These are phyloP conservation scores for Mortierella alpina DNA, from an alignment of 192 early-diverging fungal species.

Conservation along the genomic window DNA sequence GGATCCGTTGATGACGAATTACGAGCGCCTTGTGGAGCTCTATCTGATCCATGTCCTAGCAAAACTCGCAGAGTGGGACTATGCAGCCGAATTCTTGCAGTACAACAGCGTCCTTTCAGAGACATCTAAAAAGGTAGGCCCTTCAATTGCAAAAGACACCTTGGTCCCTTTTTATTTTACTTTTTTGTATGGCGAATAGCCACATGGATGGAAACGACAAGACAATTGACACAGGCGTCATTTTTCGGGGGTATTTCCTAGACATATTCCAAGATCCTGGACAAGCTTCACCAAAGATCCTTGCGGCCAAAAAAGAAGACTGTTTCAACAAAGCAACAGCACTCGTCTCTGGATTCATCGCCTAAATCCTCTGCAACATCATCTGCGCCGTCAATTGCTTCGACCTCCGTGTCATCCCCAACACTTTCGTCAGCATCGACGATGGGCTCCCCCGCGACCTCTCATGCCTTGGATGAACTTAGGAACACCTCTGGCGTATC, in stretches of 20 bases:
- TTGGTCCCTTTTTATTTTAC: background rate
- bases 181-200: background rate
- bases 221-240: too few relatives aligned
- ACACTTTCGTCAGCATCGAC: slow-evolving; percentile 27
- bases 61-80: slow-evolving; percentile 54
- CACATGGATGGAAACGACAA: background rate
- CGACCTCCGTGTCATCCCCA: slow-evolving; percentile 38
- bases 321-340: background rate
- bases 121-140: slow-evolving; percentile 44
- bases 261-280: slow-evolving; percentile 39
- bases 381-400: slow-evolving; percentile 13
- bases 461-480: slow-evolving; percentile 5
- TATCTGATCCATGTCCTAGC: slow-evolving; percentile 56
- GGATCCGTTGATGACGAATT: slow-evolving; percentile 54
- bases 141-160: background rate
- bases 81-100: slow-evolving; percentile 46
- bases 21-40: slow-evolving; percentile 54
- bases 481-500: background rate
- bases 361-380: slow-evolving; percentile 11
- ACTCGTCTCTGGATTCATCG: background rate
- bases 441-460: slow-evolving; percentile 4
- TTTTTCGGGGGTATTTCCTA: background rate
- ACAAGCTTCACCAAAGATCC: slow-evolving; percentile 43
- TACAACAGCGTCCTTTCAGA: slow-evolving; percentile 49
- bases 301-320: slow-evolving; percentile 31